A percentile compares a stretch with the other conserved stretches of the same genome.
Conservation (phyloP, 2,329 filamentous ascomycete genomes). For the Triangularia verruculosa region DNA sequence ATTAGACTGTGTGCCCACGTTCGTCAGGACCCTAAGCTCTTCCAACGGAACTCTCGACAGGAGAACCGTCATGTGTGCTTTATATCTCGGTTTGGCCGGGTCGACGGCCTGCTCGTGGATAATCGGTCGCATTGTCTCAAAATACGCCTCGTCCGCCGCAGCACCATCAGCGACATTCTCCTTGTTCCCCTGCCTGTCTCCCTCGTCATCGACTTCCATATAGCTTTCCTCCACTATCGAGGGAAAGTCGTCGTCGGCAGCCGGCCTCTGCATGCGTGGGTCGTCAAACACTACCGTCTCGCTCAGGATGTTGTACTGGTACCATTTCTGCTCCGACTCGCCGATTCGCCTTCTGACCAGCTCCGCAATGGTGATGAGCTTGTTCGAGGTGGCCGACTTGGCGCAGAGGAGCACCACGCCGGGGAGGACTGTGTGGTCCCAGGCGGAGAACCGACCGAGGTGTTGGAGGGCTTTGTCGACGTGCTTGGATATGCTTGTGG, state of each 20-base stretch:
- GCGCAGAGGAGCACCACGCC: slow-evolving; percentile 50
- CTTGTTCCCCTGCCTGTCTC: slow-evolving; percentile 38
- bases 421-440: slow-evolving; percentile 27
- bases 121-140: slow-evolving; percentile 51
- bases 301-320: slow-evolving; percentile 57
- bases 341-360: slow-evolving; percentile 58
- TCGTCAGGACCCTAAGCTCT: slow-evolving; percentile 50
- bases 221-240: slow-evolving; percentile 43
- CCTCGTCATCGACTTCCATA: slow-evolving; percentile 31
- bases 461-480: slow-evolving; percentile 46
- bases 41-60: slow-evolving; percentile 53
- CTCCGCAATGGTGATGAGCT: slow-evolving; percentile 67
- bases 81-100: slow-evolving; percentile 41
- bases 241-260: slow-evolving; percentile 17
- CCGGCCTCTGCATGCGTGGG: slow-evolving; percentile 13
- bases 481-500: slow-evolving; percentile 57
- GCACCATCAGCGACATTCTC: slow-evolving; percentile 34
- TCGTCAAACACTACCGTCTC: slow-evolving; percentile 39
- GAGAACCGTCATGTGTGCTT: slow-evolving; percentile 59
- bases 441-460: slow-evolving; percentile 36
- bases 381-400: slow-evolving; percentile 52
- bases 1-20: slow-evolving; percentile 48
- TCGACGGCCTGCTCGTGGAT: slow-evolving; percentile 52
- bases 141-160: slow-evolving; percentile 44
- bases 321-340: slow-evolving; percentile 47